phyloP scores from a whole-genome alignment of 2,329 filamentous ascomycete species.

The Alternaria sp. region DNA sequence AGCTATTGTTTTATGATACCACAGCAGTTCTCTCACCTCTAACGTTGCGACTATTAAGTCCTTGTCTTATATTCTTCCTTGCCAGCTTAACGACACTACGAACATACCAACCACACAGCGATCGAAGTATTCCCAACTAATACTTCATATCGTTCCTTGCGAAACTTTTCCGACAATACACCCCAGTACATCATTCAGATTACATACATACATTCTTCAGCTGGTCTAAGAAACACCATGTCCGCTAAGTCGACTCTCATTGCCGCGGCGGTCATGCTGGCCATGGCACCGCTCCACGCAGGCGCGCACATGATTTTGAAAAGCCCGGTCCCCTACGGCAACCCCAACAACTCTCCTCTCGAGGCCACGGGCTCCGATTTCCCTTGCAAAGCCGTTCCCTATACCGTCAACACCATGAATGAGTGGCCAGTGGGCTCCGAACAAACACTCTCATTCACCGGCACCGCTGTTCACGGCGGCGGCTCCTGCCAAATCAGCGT shows the following conservation, averaged over 20 bases:
- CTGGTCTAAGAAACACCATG: slow-evolving; percentile 19
- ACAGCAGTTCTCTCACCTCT: slow-evolving; percentile 8
- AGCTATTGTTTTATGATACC: slow-evolving; percentile 19
- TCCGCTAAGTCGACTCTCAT: slow-evolving; percentile 18
- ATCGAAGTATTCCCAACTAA: background rate
- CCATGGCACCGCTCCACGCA: slow-evolving; percentile 62
- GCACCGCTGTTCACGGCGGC: slow-evolving; percentile 82
- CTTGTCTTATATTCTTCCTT: slow-evolving; percentile 13
- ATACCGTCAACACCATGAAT: slow-evolving; percentile 63
- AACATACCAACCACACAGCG: slow-evolving; percentile 12
- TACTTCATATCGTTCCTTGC: slow-evolving; percentile 1
- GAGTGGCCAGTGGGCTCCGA: slow-evolving; percentile 68
- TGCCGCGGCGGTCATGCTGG: slow-evolving; percentile 31
- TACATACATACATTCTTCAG: slow-evolving; percentile 4
- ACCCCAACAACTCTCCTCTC: slow-evolving; percentile 69
- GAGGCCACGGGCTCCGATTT: slow-evolving; percentile 68
- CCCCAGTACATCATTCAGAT: slow-evolving; percentile 12
- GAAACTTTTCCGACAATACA: slow-evolving; percentile 10
- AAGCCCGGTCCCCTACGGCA: slow-evolving; percentile 70
- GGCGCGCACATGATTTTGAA: slow-evolving; percentile 80
- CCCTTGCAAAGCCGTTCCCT: slow-evolving; percentile 73
- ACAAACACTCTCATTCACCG: slow-evolving; percentile 70
- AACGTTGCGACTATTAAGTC: slow-evolving; percentile 20
- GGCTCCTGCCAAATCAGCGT: slow-evolving; percentile 89
- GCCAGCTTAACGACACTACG: slow-evolving; percentile 19